phyloP scores from a whole-genome alignment of 2,329 filamentous ascomycete genomes.

The Fusarium sp. region DNA sequence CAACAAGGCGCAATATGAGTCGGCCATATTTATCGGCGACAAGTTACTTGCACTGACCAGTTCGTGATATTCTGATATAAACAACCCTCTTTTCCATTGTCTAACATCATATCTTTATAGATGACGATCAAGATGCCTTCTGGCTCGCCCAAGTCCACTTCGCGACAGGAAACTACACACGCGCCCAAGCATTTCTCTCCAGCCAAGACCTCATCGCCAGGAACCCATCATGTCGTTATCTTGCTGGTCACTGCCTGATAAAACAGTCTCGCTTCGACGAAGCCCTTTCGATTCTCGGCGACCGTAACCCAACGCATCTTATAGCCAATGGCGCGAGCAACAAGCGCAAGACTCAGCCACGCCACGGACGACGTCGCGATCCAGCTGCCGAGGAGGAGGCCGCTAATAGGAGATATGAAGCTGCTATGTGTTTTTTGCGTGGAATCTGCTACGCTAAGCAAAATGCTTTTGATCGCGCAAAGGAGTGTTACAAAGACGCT shows the following conservation, averaged over 20 bases:
- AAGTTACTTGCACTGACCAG: constrained; percentile 94
- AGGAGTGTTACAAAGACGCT: constrained; percentile 98
- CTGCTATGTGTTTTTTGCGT: constrained; percentile 95
- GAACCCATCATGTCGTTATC: constrained; percentile 88
- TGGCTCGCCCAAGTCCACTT: constrained; percentile 99
- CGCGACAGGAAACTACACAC: constrained; percentile 91
- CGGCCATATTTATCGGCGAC: constrained; percentile 96
- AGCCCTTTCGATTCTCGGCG: constrained; percentile 84
- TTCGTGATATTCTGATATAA: constrained; percentile 54
- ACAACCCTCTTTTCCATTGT: neutral
- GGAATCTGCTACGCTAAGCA: constrained; percentile 96
- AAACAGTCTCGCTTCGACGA: constrained; percentile 92
- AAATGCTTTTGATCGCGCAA: constrained; percentile 95
- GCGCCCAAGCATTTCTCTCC: constrained; percentile 85
- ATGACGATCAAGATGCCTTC: constrained; percentile 92
- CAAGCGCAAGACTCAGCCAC: constrained; percentile 51
- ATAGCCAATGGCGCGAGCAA: constrained; percentile 65
- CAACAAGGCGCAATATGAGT: constrained; percentile 95
- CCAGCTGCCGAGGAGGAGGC: constrained; percentile 69
- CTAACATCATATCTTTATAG: constrained; percentile 55
- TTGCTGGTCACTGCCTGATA: constrained; percentile 92
- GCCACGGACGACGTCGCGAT: constrained; percentile 45
- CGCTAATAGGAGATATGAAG: constrained; percentile 85
- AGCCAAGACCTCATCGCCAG: constrained; percentile 83
- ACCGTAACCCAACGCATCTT: constrained; percentile 92